These are phyloP conservation scores for Phytophthora brassicae DNA, from an alignment of 352 stramenopile species.

Conservation along the genomic window DNA sequence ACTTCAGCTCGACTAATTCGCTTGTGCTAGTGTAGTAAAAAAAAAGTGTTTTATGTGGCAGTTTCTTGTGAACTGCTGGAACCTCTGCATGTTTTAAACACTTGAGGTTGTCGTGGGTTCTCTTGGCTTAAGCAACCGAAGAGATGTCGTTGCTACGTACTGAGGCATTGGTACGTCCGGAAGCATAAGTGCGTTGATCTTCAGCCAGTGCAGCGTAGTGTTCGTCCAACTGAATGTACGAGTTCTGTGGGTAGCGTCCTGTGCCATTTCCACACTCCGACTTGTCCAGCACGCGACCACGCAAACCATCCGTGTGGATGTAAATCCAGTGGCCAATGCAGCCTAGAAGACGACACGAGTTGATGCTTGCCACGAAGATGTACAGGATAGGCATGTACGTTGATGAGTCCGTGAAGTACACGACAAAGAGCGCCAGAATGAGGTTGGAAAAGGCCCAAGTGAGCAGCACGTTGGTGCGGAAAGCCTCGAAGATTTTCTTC, in stretches of 20 bases:
- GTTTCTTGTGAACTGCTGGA: slow-evolving; percentile 11
- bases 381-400: slow-evolving; percentile 75
- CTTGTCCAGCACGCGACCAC: slow-evolving; percentile 49
- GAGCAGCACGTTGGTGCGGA: slow-evolving; percentile 82
- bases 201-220: slow-evolving; percentile 73
- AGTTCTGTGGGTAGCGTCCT: slow-evolving; percentile 48
- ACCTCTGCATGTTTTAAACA: slow-evolving; percentile 20
- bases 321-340: slow-evolving; percentile 79
- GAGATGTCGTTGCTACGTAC: slow-evolving; percentile 29
- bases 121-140: slow-evolving; percentile 32
- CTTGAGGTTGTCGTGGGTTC: slow-evolving; percentile 9
- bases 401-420: slow-evolving; percentile 58
- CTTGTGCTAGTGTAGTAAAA: slow-evolving; percentile 14
- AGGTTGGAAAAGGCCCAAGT: slow-evolving; percentile 84
- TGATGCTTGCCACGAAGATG: slow-evolving; percentile 68
- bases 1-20: slow-evolving; percentile 29
- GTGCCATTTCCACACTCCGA: slow-evolving; percentile 57
- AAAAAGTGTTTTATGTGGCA: slow-evolving; percentile 19
- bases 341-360: slow-evolving; percentile 62
- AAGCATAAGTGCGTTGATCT: slow-evolving; percentile 58
- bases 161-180: slow-evolving; percentile 41
- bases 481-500: slow-evolving; percentile 81
- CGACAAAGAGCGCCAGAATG: slow-evolving; percentile 74
- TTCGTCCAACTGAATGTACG: slow-evolving; percentile 66
- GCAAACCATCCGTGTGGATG: slow-evolving; percentile 48